These are phyloP conservation scores for Dioszegia crocea DNA, from an alignment of 768 basidiomycete genomes.

Conservation along the genomic window DNA sequence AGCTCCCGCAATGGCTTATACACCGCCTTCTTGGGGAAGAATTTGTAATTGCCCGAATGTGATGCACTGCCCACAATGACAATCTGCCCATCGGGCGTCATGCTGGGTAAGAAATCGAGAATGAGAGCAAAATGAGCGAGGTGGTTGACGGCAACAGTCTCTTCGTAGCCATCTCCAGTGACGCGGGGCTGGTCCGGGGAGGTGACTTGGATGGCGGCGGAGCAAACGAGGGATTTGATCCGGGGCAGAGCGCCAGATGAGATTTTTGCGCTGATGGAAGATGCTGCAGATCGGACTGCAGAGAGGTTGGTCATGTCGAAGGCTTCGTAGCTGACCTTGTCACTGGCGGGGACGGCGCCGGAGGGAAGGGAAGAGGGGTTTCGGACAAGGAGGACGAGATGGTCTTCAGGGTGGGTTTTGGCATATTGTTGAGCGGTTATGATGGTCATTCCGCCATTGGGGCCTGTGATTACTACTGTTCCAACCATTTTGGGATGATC, in stretches of 20 bases:
- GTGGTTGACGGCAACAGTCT: conserved; percentile 9
- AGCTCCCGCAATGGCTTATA: conserved; percentile 3
- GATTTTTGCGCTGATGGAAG: background rate
- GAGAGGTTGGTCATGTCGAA: background rate
- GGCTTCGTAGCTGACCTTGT: background rate
- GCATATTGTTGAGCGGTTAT: background rate
- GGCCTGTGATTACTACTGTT: conserved; percentile 5
- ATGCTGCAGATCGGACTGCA: background rate
- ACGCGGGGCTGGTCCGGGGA: background rate
- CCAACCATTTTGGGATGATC: conserved; percentile 1
- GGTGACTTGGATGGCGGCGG: conserved; percentile 5
- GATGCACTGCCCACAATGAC: conserved; percentile 1
- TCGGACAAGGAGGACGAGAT: conserved; percentile 8
- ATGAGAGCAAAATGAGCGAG: conserved; percentile 6
- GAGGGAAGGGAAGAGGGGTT: background rate
- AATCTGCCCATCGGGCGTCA: background rate
- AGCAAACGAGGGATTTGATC: conserved; percentile 4
- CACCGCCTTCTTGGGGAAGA: background rate
- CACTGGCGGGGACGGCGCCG: background rate
- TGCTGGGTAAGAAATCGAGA: background rate
- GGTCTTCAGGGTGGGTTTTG: background rate
- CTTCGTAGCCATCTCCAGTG: conserved; percentile 7
- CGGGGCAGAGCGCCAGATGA: background rate
- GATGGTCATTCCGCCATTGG: conserved; percentile 6
- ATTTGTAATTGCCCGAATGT: background rate